Evolutionary conservation across 192 early-diverging fungal genomes (phyloP), one percentile per base, ranked within the genome.

Genomic region (Glomus cerebriforme): DNA sequence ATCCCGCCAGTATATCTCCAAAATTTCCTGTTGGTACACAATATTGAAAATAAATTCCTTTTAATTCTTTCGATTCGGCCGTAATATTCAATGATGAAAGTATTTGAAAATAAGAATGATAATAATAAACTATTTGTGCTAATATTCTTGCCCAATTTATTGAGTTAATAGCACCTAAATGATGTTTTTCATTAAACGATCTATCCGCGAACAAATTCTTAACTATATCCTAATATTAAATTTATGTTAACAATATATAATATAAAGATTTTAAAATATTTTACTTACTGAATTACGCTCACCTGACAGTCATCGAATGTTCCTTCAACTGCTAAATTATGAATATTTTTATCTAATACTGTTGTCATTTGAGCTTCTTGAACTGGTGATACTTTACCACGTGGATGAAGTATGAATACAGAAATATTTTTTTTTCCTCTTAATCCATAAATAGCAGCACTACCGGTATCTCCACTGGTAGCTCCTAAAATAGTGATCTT

Each of bases 81-180:
- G 74, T 75, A 59, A 89, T 81, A 71, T 87, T 87, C 73, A 88
- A 84, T 10, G 83, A 82, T 10, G 86, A 82, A 54, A 86, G 79
- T 37, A 91, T 79, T 13, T 74, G 69, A 82, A 98, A 96, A 86
- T 95, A 99, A 19, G 97, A 91, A 82, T 96, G 89, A 86, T 97
- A 96, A 86, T 99, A 99, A 85, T 99, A 99, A 32, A 92, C 88
- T 62, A 92, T 99, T 85, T 99, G 97, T 13, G 95, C 96, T 59
- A 99, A 85, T 73, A 99, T 99, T 49, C 97, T 91, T 15, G 97
- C 96, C 97, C 97, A 98, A 89, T 99, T 99, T 89, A 99, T 99
- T 13, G 98, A 99, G 86, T 99, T 99, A 83, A 99, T 90, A 15
- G 98, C 98, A 60, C 92, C 96, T 54, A 99, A 89, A 68, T 92